Percentiles rank a stretch among this genome's conserved stretches.
These are phyloP conservation scores for Trichosporon sp. DNA, from an alignment of 1,284 basidiomycete species.

Conservation along the genomic window DNA sequence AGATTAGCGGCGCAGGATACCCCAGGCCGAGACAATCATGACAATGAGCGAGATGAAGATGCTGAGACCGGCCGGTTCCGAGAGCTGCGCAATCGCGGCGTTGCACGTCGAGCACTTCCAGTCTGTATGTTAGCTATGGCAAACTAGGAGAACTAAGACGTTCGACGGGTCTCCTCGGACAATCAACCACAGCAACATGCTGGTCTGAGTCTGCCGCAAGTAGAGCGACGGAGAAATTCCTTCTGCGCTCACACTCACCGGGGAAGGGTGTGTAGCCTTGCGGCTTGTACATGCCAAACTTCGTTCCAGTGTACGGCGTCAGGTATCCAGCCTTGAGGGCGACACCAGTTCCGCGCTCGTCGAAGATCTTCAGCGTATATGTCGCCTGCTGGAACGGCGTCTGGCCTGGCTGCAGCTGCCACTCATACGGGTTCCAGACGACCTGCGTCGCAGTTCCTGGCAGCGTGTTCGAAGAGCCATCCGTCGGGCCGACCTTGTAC, in stretches of 20 bases:
- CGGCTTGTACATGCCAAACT: constrained; percentile 82
- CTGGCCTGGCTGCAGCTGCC: constrained; percentile 57
- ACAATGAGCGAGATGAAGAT: constrained; percentile 63
- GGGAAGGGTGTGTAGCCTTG: constrained; percentile 65
- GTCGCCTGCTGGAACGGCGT: constrained; percentile 65
- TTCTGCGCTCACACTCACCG: constrained; percentile 53
- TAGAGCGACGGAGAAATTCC: neutral
- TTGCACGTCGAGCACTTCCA: constrained; percentile 72
- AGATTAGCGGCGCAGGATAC: constrained; percentile 52
- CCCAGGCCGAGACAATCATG: constrained; percentile 66
- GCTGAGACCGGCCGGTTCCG: constrained; percentile 63
- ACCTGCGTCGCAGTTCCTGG: constrained; percentile 62
- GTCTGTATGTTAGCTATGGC: constrained; percentile 11
- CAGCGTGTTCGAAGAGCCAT: constrained; percentile 57
- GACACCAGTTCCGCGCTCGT: constrained; percentile 64
- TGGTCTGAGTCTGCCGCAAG: neutral
- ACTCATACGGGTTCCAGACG: constrained; percentile 74
- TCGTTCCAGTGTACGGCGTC: constrained; percentile 61
- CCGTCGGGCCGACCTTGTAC: constrained; percentile 74
- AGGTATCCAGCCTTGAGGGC: constrained; percentile 61
- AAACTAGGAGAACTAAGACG: neutral
- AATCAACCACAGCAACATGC: neutral
- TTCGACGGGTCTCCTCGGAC: neutral
- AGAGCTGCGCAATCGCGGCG: constrained; percentile 44
- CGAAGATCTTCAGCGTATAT: constrained; percentile 74